phyloP scores from a whole-genome alignment of 306 rosid species.

The Crotalaria pallida region DNA sequence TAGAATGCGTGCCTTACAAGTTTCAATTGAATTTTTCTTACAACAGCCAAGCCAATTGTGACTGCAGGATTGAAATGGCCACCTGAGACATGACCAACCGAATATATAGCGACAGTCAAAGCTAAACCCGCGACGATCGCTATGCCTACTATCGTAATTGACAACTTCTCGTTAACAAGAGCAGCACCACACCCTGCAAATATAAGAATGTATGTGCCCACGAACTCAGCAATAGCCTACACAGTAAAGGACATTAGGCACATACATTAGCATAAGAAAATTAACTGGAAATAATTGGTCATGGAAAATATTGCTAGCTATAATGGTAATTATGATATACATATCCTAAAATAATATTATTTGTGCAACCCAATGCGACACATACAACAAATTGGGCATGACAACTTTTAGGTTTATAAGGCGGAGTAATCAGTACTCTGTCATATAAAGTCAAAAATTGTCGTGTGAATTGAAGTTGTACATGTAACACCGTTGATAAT shows the following conservation, averaged over 20 bases:
- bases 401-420: too few relatives aligned
- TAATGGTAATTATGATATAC: not conserved
- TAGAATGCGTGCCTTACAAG: constrained; percentile 10
- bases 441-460: too few relatives aligned
- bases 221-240: constrained; percentile 38
- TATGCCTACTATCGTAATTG: constrained; percentile 30
- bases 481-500: too few relatives aligned
- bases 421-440: too few relatives aligned
- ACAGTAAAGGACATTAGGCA: not conserved
- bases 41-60: constrained; percentile 35
- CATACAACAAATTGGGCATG: too few relatives aligned
- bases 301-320: not conserved
- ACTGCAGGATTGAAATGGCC: constrained; percentile 55
- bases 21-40: constrained; percentile 24
- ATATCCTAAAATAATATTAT: too few relatives aligned
- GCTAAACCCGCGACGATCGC: constrained; percentile 39
- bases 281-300: not conserved
- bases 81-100: constrained; percentile 49
- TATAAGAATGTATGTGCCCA: constrained; percentile 46
- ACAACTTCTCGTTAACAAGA: constrained; percentile 27
- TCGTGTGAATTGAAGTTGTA: too few relatives aligned
- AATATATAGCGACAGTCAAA: constrained; percentile 28
- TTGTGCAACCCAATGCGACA: too few relatives aligned
- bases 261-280: not conserved
- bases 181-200: constrained; percentile 49